Conservation (phyloP, 495 filamentous ascomycete species). For the Aspergillus coremiiformis region DNA sequence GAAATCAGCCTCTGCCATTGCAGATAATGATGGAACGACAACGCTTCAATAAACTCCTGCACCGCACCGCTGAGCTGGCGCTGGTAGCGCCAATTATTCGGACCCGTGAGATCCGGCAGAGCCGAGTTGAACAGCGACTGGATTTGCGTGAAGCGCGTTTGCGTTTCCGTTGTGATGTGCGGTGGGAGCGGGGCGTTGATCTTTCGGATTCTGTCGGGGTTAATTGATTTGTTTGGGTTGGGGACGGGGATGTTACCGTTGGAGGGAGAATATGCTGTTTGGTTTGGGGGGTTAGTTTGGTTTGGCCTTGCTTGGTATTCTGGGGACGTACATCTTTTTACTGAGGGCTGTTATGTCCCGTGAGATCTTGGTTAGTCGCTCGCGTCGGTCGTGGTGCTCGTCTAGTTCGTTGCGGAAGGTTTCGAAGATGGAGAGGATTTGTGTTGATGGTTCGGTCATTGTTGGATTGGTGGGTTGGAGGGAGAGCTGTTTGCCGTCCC, state of each 20-base stretch:
- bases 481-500: slow-evolving; percentile 48
- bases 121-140: slow-evolving; percentile 56
- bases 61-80: slow-evolving; percentile 67
- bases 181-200: slow-evolving; percentile 56
- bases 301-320: too few species aligned
- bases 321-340: slow-evolving; percentile 79
- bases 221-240: too few species aligned
- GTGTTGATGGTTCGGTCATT: slow-evolving; percentile 22
- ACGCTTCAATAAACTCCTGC: slow-evolving; percentile 88
- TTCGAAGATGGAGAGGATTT: slow-evolving; percentile 72
- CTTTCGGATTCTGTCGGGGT: slow-evolving; percentile 54
- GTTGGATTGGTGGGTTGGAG: neutral
- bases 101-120: slow-evolving; percentile 61
- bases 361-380: slow-evolving; percentile 79
- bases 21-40: slow-evolving; percentile 83
- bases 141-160: slow-evolving; percentile 59
- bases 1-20: slow-evolving; percentile 65
- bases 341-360: slow-evolving; percentile 86
- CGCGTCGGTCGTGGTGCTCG: slow-evolving; percentile 87
- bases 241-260: slow-evolving; percentile 60
- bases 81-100: slow-evolving; percentile 79
- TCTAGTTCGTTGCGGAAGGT: slow-evolving; percentile 80
- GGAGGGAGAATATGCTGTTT: slow-evolving; percentile 75
- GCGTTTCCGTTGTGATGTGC: slow-evolving; percentile 56
- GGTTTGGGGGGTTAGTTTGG: too few species aligned